Evolutionary conservation across 1,284 basidiomycete genomes (phyloP).

Genomic region (Leccinum subrobustum): DNA sequence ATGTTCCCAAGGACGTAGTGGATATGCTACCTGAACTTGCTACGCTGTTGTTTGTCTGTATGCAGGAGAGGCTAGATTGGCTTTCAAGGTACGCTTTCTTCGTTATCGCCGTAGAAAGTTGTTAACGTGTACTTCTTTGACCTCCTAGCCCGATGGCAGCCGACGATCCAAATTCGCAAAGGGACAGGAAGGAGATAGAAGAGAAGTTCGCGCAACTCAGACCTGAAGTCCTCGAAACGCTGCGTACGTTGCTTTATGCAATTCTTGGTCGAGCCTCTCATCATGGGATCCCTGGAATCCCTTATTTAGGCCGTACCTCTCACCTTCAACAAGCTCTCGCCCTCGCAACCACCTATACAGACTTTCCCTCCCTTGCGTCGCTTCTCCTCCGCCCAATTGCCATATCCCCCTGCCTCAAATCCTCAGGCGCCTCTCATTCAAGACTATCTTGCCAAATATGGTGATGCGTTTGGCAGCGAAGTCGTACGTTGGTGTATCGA

Average conservation of each 20-base stretch:
- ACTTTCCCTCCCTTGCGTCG: slow-evolving; percentile 80
- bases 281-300: neutral
- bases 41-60: slow-evolving; percentile 64
- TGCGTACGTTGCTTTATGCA: slow-evolving; percentile 51
- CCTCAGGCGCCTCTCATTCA: slow-evolving; percentile 60
- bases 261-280: neutral
- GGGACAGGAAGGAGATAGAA: slow-evolving; percentile 57
- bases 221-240: slow-evolving; percentile 71
- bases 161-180: slow-evolving; percentile 44
- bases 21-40: slow-evolving; percentile 66
- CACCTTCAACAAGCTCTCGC: slow-evolving; percentile 70
- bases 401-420: slow-evolving; percentile 64
- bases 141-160: slow-evolving; percentile 42
- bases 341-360: slow-evolving; percentile 83
- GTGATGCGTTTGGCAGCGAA: slow-evolving; percentile 83
- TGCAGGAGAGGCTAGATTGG: slow-evolving; percentile 74
- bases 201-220: slow-evolving; percentile 68
- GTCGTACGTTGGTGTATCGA: slow-evolving; percentile 88
- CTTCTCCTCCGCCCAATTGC: slow-evolving; percentile 70
- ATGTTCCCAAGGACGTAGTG: slow-evolving; percentile 49
- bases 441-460: slow-evolving; percentile 78
- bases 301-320: slow-evolving; percentile 49
- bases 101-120: neutral
- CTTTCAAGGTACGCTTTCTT: slow-evolving; percentile 51
- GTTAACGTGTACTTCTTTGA: slow-evolving; percentile 5